Evolutionary conservation across 441 rosid genomes (phyloP).

Genomic region (Iberis amara): DNA sequence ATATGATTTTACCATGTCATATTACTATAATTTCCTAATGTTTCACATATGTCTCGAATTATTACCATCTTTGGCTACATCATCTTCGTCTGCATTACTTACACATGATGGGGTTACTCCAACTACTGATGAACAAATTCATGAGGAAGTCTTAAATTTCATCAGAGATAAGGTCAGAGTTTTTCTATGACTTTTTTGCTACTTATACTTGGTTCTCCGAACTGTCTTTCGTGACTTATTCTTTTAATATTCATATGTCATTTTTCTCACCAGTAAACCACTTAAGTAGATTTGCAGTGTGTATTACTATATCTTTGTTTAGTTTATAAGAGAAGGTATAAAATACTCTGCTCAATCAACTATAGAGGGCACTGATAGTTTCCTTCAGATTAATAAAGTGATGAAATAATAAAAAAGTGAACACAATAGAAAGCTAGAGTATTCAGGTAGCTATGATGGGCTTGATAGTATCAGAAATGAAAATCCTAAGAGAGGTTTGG

Average conservation of each 20-base stretch:
- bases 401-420: too few relatives aligned
- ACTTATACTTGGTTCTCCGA: background rate
- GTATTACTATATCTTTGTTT: background rate
- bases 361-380: background rate
- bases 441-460: background rate
- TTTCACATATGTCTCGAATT: background rate
- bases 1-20: background rate
- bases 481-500: background rate
- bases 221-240: background rate
- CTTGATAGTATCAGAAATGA: constrained; percentile 6
- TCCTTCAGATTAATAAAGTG: too few relatives aligned
- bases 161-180: constrained; percentile 74
- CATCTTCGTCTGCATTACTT: constrained; percentile 76
- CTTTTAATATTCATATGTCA: background rate
- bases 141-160: constrained; percentile 77
- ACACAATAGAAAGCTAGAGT: background rate
- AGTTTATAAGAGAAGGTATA: background rate
- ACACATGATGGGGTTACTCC: constrained; percentile 69
- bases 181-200: background rate
- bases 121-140: constrained; percentile 62
- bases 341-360: background rate
- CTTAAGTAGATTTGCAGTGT: background rate
- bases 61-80: constrained; percentile 38
- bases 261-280: background rate
- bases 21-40: background rate